A percentile compares a stretch with the other conserved stretches of the same genome.
phyloP scores from a whole-genome alignment of 2,329 filamentous ascomycete species.

The Phyllosticta paracitricarpa region DNA sequence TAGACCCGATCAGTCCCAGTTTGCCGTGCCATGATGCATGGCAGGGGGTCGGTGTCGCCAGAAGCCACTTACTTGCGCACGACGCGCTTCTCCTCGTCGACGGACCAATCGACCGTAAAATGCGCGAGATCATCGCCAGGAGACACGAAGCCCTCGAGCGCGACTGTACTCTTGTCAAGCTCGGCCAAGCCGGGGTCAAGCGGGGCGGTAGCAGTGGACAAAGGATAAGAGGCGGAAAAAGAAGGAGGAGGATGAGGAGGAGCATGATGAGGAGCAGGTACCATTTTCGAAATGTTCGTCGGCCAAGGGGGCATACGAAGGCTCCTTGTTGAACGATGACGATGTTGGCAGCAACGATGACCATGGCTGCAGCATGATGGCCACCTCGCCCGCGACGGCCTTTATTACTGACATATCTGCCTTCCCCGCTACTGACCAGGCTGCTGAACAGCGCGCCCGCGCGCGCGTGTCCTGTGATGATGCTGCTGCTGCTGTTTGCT shows the following conservation, averaged over 20 bases:
- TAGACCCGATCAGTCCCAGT: neutral
- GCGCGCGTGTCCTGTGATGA: neutral
- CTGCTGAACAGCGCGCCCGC: neutral
- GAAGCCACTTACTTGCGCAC: conserved; percentile 10
- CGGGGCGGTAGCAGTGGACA: neutral
- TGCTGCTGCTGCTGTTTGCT: neutral
- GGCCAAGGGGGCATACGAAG: neutral
- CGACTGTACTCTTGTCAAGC: neutral
- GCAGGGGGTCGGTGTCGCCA: neutral
- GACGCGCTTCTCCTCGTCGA: conserved; percentile 9
- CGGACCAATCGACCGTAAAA: conserved; percentile 9
- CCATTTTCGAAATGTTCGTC: neutral
- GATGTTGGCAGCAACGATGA: neutral
- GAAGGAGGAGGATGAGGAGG: neutral
- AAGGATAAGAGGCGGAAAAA: neutral
- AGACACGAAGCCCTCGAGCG: neutral
- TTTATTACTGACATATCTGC: neutral
- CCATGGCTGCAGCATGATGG: neutral
- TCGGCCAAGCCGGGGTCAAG: neutral
- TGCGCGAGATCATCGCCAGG: neutral
- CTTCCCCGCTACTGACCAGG: neutral
- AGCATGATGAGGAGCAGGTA: neutral
- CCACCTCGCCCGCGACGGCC: neutral
- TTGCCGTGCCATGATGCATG: neutral
- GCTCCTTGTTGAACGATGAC: neutral